Percentiles rank a stretch among this genome's conserved stretches.
phyloP scores from a whole-genome alignment of 2,329 filamentous ascomycete species.

The Dactylellina sp. region DNA sequence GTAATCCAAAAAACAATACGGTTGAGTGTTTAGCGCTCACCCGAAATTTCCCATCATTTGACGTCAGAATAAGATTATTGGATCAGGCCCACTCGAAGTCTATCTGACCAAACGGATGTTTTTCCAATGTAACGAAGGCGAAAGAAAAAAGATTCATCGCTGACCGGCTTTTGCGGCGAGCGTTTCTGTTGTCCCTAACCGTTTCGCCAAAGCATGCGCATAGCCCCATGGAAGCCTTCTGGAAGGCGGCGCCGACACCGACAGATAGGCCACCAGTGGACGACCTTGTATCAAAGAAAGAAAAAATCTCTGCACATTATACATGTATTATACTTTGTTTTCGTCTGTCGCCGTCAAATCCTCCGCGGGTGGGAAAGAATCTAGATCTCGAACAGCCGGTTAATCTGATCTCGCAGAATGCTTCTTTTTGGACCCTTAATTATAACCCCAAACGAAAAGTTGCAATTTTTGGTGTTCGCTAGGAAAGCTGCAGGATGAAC shows the following conservation, averaged over 20 bases:
- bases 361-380: constrained; percentile 21
- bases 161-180: not conserved
- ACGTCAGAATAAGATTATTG: constrained; percentile 56
- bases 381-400: constrained; percentile 42
- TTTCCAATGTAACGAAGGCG: constrained; percentile 17
- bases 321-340: constrained; percentile 30
- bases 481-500: constrained; percentile 31
- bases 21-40: not conserved
- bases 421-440: constrained; percentile 34
- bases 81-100: constrained; percentile 28
- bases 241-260: constrained; percentile 46
- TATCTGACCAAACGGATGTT: constrained; percentile 40
- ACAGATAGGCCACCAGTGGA: constrained; percentile 11
- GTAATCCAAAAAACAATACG: no score
- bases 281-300: not conserved
- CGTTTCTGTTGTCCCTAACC: constrained; percentile 15
- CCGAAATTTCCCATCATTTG: constrained; percentile 8
- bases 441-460: not conserved
- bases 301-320: constrained; percentile 13
- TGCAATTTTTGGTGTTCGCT: constrained; percentile 34
- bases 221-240: constrained; percentile 42
- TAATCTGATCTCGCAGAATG: constrained; percentile 56
- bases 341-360: constrained; percentile 19
- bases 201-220: constrained; percentile 44
- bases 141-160: constrained; percentile 7